Base-by-base conservation (phyloP, 495 filamentous ascomycete genomes). In the Neurospora pannonica region DNA sequence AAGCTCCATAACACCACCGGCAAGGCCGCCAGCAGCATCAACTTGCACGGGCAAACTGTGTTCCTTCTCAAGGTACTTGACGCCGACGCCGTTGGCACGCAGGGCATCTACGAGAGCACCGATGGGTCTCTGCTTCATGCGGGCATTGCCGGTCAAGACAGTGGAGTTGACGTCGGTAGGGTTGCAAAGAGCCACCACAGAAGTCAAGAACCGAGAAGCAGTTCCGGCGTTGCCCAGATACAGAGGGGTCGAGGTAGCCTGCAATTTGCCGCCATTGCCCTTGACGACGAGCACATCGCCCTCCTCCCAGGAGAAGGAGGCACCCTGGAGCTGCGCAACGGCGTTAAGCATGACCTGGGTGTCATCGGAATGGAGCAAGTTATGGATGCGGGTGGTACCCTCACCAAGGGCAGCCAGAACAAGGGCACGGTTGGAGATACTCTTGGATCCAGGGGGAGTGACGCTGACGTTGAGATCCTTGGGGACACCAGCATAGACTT, bases 151-250 rank as follows among this genome's bases (percentile, higher is more conserved):
- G 4, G 96, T 99, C 46, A 99, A 85, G 71, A 97, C 85, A 19
- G 93, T 96, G 4, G 88, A 90, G 36, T 88, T 84, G 17, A 89
- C 87, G 5, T 80, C 78, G 48, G 87, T 87, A 2, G 91, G 87
- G 21, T 89, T 86, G 72, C 94, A 95, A 36, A 99, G 89, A 40
- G 94, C 91, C 10, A 94, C 93, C 42, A 98, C 94, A 2, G 93
- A 95, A 8, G 96, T 98, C 70, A 99, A 86, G 86, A 99, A 99
- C 78, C 96, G 88, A 42, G 97, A 96, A 3, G 96, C 97, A 3
- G 96, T 99, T 70, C 96, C 96, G 21, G 96, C 96, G 81, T 99
- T 99, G 71, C 97, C 96, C 42, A 99, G 88, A 80, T 99, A 98
- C 39, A 99, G 84, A 72, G 93, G 88, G 28, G 91, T 85, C 28